Conservation (phyloP, 192 early-diverging fungal genomes). For the Coemansia sp. region DNA sequence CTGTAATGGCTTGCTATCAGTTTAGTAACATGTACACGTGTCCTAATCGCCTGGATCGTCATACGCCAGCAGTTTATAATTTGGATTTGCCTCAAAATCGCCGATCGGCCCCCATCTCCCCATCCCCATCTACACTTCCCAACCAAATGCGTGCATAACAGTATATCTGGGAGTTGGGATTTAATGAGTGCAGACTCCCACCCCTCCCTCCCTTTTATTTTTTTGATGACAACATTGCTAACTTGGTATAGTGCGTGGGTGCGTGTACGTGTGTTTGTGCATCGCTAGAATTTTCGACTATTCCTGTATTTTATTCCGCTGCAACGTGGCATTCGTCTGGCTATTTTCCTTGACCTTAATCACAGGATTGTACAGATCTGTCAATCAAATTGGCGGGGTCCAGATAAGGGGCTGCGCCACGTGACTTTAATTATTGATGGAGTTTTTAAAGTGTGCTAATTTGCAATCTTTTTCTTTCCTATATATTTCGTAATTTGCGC, state of each 20-base stretch:
- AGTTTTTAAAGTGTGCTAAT: not conserved
- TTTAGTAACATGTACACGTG: not conserved
- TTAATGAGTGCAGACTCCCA: not conserved
- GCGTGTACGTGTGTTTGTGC: not conserved
- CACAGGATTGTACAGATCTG: not conserved
- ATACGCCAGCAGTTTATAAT: not conserved
- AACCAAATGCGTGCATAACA: not conserved
- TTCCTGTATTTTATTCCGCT: not conserved
- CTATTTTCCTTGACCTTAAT: not conserved
- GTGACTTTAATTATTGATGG: not conserved
- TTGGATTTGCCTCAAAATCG: not conserved
- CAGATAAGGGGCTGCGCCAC: not conserved
- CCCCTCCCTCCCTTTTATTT: not conserved
- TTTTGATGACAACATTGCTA: not conserved
- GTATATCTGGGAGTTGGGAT: not conserved
- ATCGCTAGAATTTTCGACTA: not conserved
- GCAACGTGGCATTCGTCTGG: not conserved
- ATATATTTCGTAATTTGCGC: not conserved
- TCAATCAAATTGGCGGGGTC: not conserved
- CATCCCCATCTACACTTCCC: not conserved
- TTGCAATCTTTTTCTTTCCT: not conserved
- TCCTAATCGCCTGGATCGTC: not conserved
- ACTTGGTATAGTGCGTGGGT: not conserved
- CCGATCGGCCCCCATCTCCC: not conserved
- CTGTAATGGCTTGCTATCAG: not conserved